These are phyloP conservation scores for Spinacia oleracea DNA, from an alignment of 179 eudicot genomes.

Conservation along the genomic window DNA sequence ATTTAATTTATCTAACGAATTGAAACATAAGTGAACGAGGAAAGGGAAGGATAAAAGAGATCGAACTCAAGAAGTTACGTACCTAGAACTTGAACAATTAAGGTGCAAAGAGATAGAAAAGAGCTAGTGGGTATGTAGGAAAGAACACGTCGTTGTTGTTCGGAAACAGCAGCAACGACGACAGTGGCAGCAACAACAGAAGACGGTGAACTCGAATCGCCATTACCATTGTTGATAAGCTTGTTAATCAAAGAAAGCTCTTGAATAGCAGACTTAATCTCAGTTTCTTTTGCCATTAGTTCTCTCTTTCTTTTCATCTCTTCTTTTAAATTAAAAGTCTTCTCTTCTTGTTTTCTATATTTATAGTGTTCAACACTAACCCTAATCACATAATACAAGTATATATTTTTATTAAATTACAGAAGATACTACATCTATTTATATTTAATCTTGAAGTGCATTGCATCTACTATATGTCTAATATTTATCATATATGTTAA, in stretches of 20 bases:
- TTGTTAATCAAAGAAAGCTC: conserved; percentile 3
- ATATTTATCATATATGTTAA: neutral
- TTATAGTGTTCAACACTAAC: neutral
- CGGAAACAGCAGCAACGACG: neutral
- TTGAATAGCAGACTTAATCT: conserved; percentile 9
- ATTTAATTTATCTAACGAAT: too few relatives aligned
- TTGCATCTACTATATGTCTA: neutral
- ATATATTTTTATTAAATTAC: neutral
- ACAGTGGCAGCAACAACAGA: neutral
- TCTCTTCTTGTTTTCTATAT: conserved; percentile 11
- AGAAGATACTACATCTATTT: conserved; percentile 1
- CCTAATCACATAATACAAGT: neutral
- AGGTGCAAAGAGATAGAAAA: conserved; percentile 5
- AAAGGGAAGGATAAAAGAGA: neutral
- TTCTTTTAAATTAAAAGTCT: conserved; percentile 4
- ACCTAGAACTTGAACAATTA: conserved; percentile 12
- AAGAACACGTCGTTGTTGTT: neutral
- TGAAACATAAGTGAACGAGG: too few relatives aligned
- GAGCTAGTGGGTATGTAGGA: conserved; percentile 6
- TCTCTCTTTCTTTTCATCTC: conserved; percentile 11
- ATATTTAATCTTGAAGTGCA: conserved; percentile 9
- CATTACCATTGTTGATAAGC: neutral
- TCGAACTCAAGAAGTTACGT: neutral
- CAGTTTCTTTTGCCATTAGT: conserved; percentile 1
- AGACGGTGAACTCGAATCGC: neutral